Evolutionary conservation across 1,284 basidiomycete genomes (phyloP).

Genomic region (Heliocybe sulcata): DNA sequence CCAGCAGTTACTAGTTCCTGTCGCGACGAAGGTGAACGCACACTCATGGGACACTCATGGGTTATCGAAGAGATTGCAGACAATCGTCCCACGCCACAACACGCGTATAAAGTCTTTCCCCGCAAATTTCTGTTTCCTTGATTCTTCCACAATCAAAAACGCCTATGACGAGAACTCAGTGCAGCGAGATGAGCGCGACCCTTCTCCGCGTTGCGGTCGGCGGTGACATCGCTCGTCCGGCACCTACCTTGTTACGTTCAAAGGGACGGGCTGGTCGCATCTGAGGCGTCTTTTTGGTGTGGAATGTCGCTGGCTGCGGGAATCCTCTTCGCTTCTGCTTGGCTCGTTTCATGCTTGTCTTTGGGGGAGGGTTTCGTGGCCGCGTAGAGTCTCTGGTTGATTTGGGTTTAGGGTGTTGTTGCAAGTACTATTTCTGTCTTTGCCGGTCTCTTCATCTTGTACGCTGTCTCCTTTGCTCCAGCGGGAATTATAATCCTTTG

Average conservation of each 20-base stretch:
- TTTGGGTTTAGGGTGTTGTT: no score
- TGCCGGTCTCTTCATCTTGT: no score
- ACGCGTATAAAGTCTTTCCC: constrained; percentile 7
- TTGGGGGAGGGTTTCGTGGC: no score
- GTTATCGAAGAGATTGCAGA: background rate
- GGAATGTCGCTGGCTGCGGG: constrained; percentile 1
- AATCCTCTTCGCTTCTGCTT: no score
- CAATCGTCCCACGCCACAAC: constrained; percentile 1
- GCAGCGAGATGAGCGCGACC: constrained; percentile 40
- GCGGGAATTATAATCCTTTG: no score
- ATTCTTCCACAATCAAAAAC: constrained; percentile 48
- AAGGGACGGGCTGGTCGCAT: constrained; percentile 37
- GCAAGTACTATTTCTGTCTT: no score
- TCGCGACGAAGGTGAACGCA: no score
- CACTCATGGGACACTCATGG: no score
- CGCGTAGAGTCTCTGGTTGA: no score
- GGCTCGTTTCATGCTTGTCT: no score
- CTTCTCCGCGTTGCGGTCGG: constrained; percentile 25
- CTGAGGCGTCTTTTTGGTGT: constrained; percentile 30
- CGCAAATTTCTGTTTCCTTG: constrained; percentile 16
- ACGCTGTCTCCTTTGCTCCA: no score
- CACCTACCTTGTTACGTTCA: constrained; percentile 40
- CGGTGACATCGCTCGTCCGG: constrained; percentile 46
- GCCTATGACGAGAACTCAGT: constrained; percentile 35
- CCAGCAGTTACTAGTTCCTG: no score